Evolutionary conservation across 257 asterid genomes (phyloP).

Genomic region (Cynanchum wilfordii): DNA sequence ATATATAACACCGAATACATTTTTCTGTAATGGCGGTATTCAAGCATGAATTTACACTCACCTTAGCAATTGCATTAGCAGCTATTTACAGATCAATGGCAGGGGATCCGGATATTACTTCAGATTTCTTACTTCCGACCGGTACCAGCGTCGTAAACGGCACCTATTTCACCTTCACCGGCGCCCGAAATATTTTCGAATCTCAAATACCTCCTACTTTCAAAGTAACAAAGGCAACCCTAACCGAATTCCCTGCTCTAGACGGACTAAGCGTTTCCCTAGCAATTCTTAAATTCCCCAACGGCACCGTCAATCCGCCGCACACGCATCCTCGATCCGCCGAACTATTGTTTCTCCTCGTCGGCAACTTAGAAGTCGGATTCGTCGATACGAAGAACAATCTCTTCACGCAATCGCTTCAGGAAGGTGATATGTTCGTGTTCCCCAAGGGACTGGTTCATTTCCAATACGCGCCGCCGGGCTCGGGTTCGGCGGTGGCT

Average conservation of each 20-base stretch:
- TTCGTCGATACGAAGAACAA: constrained; percentile 31
- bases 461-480: constrained; percentile 30
- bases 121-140: constrained; percentile 36
- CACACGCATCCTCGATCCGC: constrained; percentile 52
- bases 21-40: constrained; percentile 1
- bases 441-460: constrained; percentile 54
- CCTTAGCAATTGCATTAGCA: constrained; percentile 4
- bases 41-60: constrained; percentile 4
- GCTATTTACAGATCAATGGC: constrained; percentile 5
- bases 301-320: constrained; percentile 37
- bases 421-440: constrained; percentile 37
- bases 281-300: constrained; percentile 29
- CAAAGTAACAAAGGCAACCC: constrained; percentile 29
- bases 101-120: constrained; percentile 37
- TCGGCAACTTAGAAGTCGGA: constrained; percentile 35
- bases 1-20: too few relatives aligned
- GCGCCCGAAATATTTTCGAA: not conserved
- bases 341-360: constrained; percentile 36
- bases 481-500: constrained; percentile 19
- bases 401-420: constrained; percentile 34
- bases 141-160: constrained; percentile 12
- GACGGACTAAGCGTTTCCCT: constrained; percentile 40
- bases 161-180: constrained; percentile 36
- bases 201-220: constrained; percentile 3
- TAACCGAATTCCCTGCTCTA: constrained; percentile 32